These are phyloP conservation scores for Hymenoscyphus repandus DNA, from an alignment of 2,329 filamentous ascomycete species.

Conservation along the genomic window DNA sequence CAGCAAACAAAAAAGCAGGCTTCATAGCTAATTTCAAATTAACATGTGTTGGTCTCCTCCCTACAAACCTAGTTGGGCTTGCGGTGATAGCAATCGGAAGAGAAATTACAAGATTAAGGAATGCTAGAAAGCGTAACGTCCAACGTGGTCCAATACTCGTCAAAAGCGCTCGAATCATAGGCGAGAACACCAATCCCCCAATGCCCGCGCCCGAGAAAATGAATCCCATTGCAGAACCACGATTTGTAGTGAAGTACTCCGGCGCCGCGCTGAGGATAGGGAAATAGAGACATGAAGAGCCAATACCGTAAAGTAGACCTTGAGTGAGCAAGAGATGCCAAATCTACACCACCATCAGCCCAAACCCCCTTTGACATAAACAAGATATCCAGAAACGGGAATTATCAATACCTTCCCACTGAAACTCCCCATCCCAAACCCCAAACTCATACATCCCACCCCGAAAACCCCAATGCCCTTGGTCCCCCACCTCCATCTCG, in stretches of 20 bases:
- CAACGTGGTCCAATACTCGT: slow-evolving; percentile 38
- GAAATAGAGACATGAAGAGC: slow-evolving; percentile 37
- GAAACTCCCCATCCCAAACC: slow-evolving; percentile 39
- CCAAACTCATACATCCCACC: slow-evolving; percentile 37
- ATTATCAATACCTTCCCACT: slow-evolving; percentile 26
- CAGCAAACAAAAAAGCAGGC: slow-evolving; percentile 38
- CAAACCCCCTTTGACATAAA: too few species aligned
- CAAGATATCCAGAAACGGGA: too few species aligned
- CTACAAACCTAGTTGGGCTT: slow-evolving; percentile 35
- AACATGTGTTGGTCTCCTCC: slow-evolving; percentile 34
- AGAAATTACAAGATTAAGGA: slow-evolving; percentile 35
- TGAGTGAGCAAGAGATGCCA: slow-evolving; percentile 42
- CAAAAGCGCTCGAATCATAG: slow-evolving; percentile 37
- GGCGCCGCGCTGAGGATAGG: slow-evolving; percentile 41
- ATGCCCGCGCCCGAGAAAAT: slow-evolving; percentile 39
- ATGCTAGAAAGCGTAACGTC: slow-evolving; percentile 38
- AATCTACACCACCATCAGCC: too few species aligned
- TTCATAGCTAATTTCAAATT: slow-evolving; percentile 34
- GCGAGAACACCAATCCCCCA: slow-evolving; percentile 39
- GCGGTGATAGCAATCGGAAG: slow-evolving; percentile 37
- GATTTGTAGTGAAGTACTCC: slow-evolving; percentile 44
- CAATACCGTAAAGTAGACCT: slow-evolving; percentile 42
- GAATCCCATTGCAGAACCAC: slow-evolving; percentile 42
- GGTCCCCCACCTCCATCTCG: too few species aligned
- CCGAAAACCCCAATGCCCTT: slow-evolving; percentile 31